Conservation (phyloP, 306 rosid species). For the peach (Prunus persica) region Prunus_persica_NCBIv2 NC_034011.1:18481001-18481500, state of each 20-base stretch:
- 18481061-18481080: neutral
- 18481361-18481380: slow-evolving; percentile 95
- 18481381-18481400: slow-evolving; percentile 94
- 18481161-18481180: slow-evolving; percentile 66
- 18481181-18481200: slow-evolving; percentile 98
- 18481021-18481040: neutral
- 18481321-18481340: slow-evolving; percentile 53
- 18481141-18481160: slow-evolving; percentile 82
- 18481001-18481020: slow-evolving; percentile 1
- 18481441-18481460: slow-evolving; percentile 83
- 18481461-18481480: neutral
- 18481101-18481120: slow-evolving; percentile 96
- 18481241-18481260: slow-evolving; percentile 86
- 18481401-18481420: slow-evolving; percentile 92
- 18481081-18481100: slow-evolving; percentile 60
- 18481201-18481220: slow-evolving; percentile 95
- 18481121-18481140: slow-evolving; percentile 86
- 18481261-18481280: slow-evolving; percentile 69
- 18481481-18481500: neutral
- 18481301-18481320: slow-evolving; percentile 5
- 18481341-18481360: slow-evolving; percentile 99
- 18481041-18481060: neutral
- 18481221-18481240: slow-evolving; percentile 96
- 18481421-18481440: slow-evolving; percentile 97
- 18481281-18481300: neutral